These are phyloP conservation scores for Hysterangium stoloniferum DNA, from an alignment of 768 basidiomycete species.

Conservation along the genomic window DNA sequence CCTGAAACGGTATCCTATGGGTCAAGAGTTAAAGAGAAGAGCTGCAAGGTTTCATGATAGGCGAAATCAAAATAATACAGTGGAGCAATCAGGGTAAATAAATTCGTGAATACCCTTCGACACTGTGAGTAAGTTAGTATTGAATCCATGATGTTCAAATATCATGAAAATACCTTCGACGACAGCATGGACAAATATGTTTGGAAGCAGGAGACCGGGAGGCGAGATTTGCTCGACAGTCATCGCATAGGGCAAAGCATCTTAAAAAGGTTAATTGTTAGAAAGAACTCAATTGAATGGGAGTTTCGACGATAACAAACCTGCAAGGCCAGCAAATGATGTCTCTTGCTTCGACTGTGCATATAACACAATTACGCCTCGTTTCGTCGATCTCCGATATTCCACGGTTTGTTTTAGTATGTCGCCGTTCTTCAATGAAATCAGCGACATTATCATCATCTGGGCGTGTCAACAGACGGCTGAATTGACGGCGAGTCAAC, in stretches of 20 bases:
- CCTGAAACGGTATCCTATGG: too few relatives aligned
- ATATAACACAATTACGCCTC: conserved; percentile 54
- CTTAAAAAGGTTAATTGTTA: conserved; percentile 9
- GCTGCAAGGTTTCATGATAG: too few relatives aligned
- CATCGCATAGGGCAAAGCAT: conserved; percentile 56
- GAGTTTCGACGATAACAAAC: conserved; percentile 28
- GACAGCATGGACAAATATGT: conserved; percentile 62
- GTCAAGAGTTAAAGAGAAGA: too few relatives aligned
- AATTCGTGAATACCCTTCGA: conserved; percentile 53
- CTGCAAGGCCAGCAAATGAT: conserved; percentile 85
- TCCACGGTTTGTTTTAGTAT: conserved; percentile 12
- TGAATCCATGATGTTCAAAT: neutral
- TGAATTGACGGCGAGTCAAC: conserved; percentile 43
- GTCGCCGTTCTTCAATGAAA: conserved; percentile 25
- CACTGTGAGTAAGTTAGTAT: conserved; percentile 20
- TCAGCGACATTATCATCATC: conserved; percentile 22
- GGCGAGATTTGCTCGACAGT: conserved; percentile 53
- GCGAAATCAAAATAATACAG: too few relatives aligned
- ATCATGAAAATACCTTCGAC: conserved; percentile 30
- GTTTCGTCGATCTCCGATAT: conserved; percentile 16
- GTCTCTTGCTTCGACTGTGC: conserved; percentile 57
- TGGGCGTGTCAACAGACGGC: conserved; percentile 25
- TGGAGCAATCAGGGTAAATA: conserved; percentile 41
- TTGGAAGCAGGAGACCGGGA: conserved; percentile 46
- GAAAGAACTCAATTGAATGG: neutral